Conservation (phyloP, 2,329 filamentous ascomycete genomes). For the Bipolaris gigantea region DNA sequence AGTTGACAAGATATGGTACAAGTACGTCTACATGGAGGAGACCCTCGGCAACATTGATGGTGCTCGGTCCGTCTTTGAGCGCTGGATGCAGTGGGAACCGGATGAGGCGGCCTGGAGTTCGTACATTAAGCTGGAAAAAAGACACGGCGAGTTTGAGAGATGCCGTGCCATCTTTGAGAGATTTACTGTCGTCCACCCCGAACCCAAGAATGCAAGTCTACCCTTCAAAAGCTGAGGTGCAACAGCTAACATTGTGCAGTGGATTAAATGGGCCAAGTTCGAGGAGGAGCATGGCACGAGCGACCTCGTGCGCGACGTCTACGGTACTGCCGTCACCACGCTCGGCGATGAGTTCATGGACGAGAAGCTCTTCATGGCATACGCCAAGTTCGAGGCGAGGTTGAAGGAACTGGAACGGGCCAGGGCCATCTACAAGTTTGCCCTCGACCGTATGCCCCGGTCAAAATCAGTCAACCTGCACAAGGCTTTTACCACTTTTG, state of each 20-base stretch:
- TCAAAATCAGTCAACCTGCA: conserved; percentile 84
- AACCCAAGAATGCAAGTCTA: conserved; percentile 69
- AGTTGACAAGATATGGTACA: conserved; percentile 98
- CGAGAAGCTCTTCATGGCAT: conserved; percentile 92
- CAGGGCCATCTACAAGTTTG: conserved; percentile 95
- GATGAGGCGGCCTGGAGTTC: conserved; percentile 94
- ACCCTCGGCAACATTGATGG: conserved; percentile 93
- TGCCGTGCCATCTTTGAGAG: conserved; percentile 87
- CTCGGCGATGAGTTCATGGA: conserved; percentile 95
- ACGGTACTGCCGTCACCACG: conserved; percentile 82
- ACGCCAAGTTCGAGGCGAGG: conserved; percentile 92
- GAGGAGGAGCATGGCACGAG: conserved; percentile 94
- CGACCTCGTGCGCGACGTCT: conserved; percentile 89
- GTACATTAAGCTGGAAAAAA: conserved; percentile 96
- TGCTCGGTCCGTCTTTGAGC: conserved; percentile 90
- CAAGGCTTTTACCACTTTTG: conserved; percentile 94
- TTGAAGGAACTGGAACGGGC: conserved; percentile 94
- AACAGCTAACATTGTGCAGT: background rate
- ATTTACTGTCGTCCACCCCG: conserved; percentile 90
- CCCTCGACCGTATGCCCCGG: conserved; percentile 84
- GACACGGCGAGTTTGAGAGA: conserved; percentile 87
- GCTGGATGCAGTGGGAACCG: conserved; percentile 98
- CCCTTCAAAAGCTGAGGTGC: background rate
- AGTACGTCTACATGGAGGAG: conserved; percentile 99
- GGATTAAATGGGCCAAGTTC: conserved; percentile 97